Conservation (phyloP, 2,329 filamentous ascomycete genomes). For the Botryotinia narcissicola region DNA sequence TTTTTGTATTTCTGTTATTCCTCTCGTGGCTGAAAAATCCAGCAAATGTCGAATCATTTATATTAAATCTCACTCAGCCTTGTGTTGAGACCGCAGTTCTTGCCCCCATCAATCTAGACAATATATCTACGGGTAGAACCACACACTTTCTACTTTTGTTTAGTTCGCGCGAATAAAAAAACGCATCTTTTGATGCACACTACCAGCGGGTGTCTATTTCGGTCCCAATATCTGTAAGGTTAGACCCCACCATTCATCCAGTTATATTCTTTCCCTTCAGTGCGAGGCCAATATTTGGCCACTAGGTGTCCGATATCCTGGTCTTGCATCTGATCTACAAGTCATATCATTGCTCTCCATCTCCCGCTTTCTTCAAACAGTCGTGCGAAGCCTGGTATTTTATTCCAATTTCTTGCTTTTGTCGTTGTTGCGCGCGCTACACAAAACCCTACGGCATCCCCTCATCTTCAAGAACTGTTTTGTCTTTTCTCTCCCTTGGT, state of each 20-base stretch:
- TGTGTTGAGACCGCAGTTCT: slow-evolving; percentile 25
- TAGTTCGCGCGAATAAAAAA: slow-evolving; percentile 9
- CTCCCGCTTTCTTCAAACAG: slow-evolving; percentile 29
- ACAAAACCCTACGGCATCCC: slow-evolving; percentile 36
- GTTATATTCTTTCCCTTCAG: slow-evolving; percentile 26
- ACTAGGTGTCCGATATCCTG: slow-evolving; percentile 20
- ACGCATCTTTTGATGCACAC: slow-evolving; percentile 19
- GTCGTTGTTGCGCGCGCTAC: slow-evolving; percentile 33
- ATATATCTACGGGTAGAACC: slow-evolving; percentile 19
- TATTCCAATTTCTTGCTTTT: slow-evolving; percentile 34
- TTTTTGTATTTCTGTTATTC: background rate
- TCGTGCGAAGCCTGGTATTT: slow-evolving; percentile 30
- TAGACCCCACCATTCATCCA: slow-evolving; percentile 25
- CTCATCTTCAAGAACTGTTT: slow-evolving; percentile 29
- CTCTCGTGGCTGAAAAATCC: background rate
- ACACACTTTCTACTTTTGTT: slow-evolving; percentile 10
- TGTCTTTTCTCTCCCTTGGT: slow-evolving; percentile 32
- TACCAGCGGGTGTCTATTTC: slow-evolving; percentile 36
- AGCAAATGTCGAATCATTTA: background rate
- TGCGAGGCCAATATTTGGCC: slow-evolving; percentile 25
- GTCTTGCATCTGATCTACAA: slow-evolving; percentile 22
- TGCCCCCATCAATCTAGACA: slow-evolving; percentile 18
- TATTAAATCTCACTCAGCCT: slow-evolving; percentile 25
- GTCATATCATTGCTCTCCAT: slow-evolving; percentile 31
- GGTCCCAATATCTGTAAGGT: slow-evolving; percentile 23